Evolutionary conservation across 2,329 filamentous ascomycete species (phyloP).

Genomic region (Scytalidium lignicola): DNA sequence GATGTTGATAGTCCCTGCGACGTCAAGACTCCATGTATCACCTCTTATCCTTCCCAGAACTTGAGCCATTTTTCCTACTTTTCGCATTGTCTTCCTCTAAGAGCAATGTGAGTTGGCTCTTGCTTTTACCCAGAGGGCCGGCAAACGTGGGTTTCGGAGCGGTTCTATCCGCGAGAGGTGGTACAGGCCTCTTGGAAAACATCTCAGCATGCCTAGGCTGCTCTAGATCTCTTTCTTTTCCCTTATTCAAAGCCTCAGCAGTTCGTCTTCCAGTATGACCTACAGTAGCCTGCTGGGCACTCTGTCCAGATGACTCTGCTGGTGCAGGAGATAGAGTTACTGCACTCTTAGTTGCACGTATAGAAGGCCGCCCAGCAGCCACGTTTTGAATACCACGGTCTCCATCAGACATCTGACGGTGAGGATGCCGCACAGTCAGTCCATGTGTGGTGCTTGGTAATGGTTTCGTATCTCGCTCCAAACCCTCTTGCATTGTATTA

Average conservation of each 20-base stretch:
- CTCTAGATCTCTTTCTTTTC: slow-evolving; percentile 18
- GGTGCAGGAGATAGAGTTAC: slow-evolving; percentile 22
- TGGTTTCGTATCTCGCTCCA: background rate
- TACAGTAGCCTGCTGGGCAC: slow-evolving; percentile 3
- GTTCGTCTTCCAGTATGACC: background rate
- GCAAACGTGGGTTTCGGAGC: slow-evolving; percentile 26
- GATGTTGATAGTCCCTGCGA: background rate
- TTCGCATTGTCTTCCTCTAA: slow-evolving; percentile 47
- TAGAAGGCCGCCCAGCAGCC: slow-evolving; percentile 10
- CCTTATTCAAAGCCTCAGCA: slow-evolving; percentile 7
- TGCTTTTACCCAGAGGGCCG: slow-evolving; percentile 51
- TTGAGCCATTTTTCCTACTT: slow-evolving; percentile 19
- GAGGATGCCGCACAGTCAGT: background rate
- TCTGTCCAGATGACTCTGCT: slow-evolving; percentile 17
- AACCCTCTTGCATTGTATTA: background rate
- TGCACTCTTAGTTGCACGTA: slow-evolving; percentile 16
- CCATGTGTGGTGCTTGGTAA: background rate
- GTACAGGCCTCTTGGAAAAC: slow-evolving; percentile 22
- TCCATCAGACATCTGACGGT: background rate
- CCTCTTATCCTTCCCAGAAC: slow-evolving; percentile 20
- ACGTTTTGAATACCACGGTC: background rate
- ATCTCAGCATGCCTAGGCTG: slow-evolving; percentile 10
- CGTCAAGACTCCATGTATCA: background rate
- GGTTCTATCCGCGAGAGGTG: slow-evolving; percentile 6
- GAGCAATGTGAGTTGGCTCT: slow-evolving; percentile 54